Base-by-base conservation (phyloP, 176 grass and related monocot species). In the Zoysia japonica region DNA sequence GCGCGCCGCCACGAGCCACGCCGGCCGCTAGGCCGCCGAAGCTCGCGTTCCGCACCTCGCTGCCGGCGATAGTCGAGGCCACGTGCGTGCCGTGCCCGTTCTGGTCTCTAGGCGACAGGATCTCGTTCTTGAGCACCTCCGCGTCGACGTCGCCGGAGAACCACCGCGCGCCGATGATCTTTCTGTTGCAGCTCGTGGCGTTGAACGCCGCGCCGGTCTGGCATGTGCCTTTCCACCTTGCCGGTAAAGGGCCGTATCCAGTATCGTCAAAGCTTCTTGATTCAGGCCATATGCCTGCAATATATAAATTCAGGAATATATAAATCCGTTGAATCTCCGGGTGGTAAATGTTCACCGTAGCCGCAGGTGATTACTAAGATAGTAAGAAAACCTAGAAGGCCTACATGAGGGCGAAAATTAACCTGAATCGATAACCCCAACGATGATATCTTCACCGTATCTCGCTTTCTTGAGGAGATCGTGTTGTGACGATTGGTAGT, bases 261-360 rank as follows among this genome's bases (percentile, higher is more conserved):
- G 44, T 70, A 37, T 88, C 86, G 1, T 82, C 44, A 3, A 94
- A 94, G 72, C 88, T 94, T 70, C 57, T 71, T 2, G 92, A 94
- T 84, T 94, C 92, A 7, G 92, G 92, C 88, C 92, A 91, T 54
- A 91, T 87, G 15, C 89, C 82, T 89, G 16, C 2, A 7, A 37
- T 6, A 60, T 8, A 17, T 77, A 28, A 28, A 28, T 28, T 28
- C 28, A 28, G 28, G 28, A 28, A 28, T 28, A 28, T 28, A 28
- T 28, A 28, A 28, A 28, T 28, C 28, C 28, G 28, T 28, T 28
- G 28, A 28, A 28, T 28, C 28, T 28, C 0, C 28, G 28, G 28
- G 28, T 28, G 28, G 28, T 28, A 28, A 28, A 28, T 28, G 28
- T 28, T 28, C 28, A 28, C 28, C 28, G 28, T 28, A 28, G 28